These are phyloP conservation scores for Trichoderma sp. DNA, from an alignment of 2,329 filamentous ascomycete genomes.

Conservation along the genomic window DNA sequence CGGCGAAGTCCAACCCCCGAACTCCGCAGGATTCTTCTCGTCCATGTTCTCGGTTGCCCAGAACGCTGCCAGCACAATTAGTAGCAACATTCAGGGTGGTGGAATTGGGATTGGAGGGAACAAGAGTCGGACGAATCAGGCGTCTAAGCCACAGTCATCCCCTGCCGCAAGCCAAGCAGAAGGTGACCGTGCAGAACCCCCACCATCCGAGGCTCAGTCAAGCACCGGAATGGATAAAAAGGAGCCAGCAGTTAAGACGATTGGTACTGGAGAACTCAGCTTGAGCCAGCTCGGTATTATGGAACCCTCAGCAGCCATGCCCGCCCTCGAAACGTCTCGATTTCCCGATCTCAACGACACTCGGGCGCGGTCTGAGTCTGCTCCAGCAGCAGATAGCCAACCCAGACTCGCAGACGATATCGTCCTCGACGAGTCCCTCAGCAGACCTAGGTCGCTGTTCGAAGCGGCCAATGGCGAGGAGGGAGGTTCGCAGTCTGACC, in stretches of 20 bases:
- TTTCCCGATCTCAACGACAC: conserved; percentile 49
- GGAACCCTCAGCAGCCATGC: conserved; percentile 51
- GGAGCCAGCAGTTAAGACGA: conserved; percentile 78
- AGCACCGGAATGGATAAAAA: conserved; percentile 50
- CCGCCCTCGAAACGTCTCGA: conserved; percentile 56
- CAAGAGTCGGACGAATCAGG: conserved; percentile 32
- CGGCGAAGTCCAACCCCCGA: conserved; percentile 51
- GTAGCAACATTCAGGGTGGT: conserved; percentile 69
- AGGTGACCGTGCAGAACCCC: conserved; percentile 37
- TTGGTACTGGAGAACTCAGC: conserved; percentile 85
- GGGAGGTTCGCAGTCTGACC: conserved; percentile 61
- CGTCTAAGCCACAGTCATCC: conserved; percentile 28
- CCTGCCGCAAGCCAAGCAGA: conserved; percentile 36
- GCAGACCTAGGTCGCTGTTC: conserved; percentile 49
- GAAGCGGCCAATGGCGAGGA: conserved; percentile 53
- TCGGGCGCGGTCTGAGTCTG: conserved; percentile 55
- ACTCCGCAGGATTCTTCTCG: conserved; percentile 79
- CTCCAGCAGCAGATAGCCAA: conserved; percentile 48
- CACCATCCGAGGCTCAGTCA: conserved; percentile 32
- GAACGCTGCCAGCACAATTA: conserved; percentile 77
- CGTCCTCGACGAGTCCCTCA: conserved; percentile 34
- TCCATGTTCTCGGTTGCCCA: conserved; percentile 91
- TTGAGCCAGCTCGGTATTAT: conserved; percentile 82
- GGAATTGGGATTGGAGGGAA: conserved; percentile 49
- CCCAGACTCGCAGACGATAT: conserved; percentile 28